These are phyloP conservation scores for Sporothrix pseudoabietina DNA, from an alignment of 2,329 filamentous ascomycete genomes.

Conservation along the genomic window DNA sequence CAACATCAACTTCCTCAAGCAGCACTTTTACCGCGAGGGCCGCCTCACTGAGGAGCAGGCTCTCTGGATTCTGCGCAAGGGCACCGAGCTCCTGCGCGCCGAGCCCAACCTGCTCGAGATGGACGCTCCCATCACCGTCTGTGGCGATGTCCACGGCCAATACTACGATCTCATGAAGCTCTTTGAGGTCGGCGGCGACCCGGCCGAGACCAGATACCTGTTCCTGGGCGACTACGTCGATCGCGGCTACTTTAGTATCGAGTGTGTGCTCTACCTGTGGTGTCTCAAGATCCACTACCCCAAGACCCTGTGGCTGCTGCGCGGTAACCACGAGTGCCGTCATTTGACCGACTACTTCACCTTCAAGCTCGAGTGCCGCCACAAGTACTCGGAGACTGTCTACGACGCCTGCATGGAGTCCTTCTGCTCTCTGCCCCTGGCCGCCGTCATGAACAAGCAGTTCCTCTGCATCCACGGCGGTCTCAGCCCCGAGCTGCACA, in stretches of 20 bases:
- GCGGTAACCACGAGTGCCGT: conserved; percentile 97
- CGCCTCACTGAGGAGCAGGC: conserved; percentile 97
- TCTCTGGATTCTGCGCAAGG: conserved; percentile 87
- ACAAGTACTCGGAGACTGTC: conserved; percentile 95
- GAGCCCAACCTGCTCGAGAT: conserved; percentile 98
- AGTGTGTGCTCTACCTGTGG: conserved; percentile 98
- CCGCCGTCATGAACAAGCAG: conserved; percentile 99
- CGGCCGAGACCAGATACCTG: conserved; percentile 91
- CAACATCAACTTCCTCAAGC: conserved; percentile 91
- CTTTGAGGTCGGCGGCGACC: conserved; percentile 96
- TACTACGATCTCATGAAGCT: conserved; percentile 99
- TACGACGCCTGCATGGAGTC: conserved; percentile 99
- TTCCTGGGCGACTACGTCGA: conserved; percentile 99
- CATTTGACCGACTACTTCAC: conserved; percentile 99
- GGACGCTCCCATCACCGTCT: conserved; percentile 98
- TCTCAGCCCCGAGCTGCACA: conserved; percentile 92
- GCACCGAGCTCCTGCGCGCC: conserved; percentile 80
- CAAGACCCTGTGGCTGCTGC: conserved; percentile 92
- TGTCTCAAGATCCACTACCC: conserved; percentile 98
- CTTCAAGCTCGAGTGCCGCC: conserved; percentile 99
- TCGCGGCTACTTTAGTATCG: conserved; percentile 97
- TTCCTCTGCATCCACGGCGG: conserved; percentile 98
- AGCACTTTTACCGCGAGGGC: conserved; percentile 97
- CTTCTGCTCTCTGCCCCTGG: conserved; percentile 90
- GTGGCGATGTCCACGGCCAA: conserved; percentile 96